Conservation (phyloP, 768 basidiomycete genomes). For the Trametes meyenii region DNA sequence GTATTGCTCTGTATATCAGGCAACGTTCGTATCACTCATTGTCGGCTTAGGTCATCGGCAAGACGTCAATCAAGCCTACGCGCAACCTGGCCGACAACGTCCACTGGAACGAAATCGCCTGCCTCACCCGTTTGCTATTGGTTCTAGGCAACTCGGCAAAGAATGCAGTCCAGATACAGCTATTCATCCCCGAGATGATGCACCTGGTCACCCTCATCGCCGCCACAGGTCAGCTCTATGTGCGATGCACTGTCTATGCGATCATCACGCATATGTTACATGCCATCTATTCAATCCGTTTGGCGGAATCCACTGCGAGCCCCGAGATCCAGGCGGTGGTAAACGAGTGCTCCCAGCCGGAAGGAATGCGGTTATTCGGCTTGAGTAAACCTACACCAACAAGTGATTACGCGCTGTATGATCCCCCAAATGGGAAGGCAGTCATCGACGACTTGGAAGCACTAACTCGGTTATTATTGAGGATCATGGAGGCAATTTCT, state of each 20-base stretch:
- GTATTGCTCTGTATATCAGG: constrained; percentile 38
- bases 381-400: constrained; percentile 61
- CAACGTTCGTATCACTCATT: neutral
- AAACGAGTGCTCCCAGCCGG: constrained; percentile 57
- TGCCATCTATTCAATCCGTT: constrained; percentile 61
- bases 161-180: constrained; percentile 64
- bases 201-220: constrained; percentile 81
- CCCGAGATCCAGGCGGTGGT: constrained; percentile 66
- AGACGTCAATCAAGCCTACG: constrained; percentile 66
- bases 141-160: constrained; percentile 70
- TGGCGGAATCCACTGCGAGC: constrained; percentile 56
- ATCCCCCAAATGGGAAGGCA: constrained; percentile 54
- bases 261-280: constrained; percentile 83
- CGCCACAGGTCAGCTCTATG: constrained; percentile 69
- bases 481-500: constrained; percentile 64
- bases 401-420: constrained; percentile 67
- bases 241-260: constrained; percentile 83
- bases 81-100: constrained; percentile 68
- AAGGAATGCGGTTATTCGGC: constrained; percentile 73
- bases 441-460: constrained; percentile 68
- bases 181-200: constrained; percentile 82
- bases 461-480: constrained; percentile 62
- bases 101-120: constrained; percentile 82
- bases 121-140: constrained; percentile 74
- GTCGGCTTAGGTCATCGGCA: constrained; percentile 62